These are phyloP conservation scores for Dalechampia spathulata DNA, from an alignment of 441 rosid genomes.

Conservation along the genomic window DNA sequence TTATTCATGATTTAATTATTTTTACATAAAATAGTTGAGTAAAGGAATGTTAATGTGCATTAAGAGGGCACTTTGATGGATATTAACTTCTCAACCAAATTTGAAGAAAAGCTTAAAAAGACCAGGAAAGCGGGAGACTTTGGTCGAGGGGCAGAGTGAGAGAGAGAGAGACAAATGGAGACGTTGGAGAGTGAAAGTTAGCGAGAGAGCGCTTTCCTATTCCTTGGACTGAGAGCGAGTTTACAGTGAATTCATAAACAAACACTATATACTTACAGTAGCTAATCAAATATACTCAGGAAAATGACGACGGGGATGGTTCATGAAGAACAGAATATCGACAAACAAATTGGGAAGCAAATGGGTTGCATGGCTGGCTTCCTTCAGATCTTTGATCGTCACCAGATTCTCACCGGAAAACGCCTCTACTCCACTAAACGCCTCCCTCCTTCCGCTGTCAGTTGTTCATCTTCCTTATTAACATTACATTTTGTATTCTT, in stretches of 20 bases:
- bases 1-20: too few species aligned
- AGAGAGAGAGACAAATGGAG: slow-evolving; percentile 8
- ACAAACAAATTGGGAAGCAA: slow-evolving; percentile 68
- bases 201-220: neutral
- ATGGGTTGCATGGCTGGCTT: slow-evolving; percentile 97
- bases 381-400: slow-evolving; percentile 90
- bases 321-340: slow-evolving; percentile 39
- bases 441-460: slow-evolving; percentile 44
- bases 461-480: neutral
- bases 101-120: too few species aligned
- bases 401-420: slow-evolving; percentile 51
- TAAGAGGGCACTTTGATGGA: too few species aligned
- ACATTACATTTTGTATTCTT: neutral
- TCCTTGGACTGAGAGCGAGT: neutral
- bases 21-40: too few species aligned
- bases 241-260: neutral
- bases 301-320: slow-evolving; percentile 36
- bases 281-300: neutral
- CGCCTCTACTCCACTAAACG: slow-evolving; percentile 54
- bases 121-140: too few species aligned
- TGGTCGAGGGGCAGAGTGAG: too few species aligned
- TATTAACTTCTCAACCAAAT: too few species aligned
- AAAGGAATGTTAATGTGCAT: too few species aligned
- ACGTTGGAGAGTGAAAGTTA: slow-evolving; percentile 12
- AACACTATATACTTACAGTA: too few species aligned